phyloP scores from a whole-genome alignment of 768 basidiomycete species.

The Boletus tylopilopsis region DNA sequence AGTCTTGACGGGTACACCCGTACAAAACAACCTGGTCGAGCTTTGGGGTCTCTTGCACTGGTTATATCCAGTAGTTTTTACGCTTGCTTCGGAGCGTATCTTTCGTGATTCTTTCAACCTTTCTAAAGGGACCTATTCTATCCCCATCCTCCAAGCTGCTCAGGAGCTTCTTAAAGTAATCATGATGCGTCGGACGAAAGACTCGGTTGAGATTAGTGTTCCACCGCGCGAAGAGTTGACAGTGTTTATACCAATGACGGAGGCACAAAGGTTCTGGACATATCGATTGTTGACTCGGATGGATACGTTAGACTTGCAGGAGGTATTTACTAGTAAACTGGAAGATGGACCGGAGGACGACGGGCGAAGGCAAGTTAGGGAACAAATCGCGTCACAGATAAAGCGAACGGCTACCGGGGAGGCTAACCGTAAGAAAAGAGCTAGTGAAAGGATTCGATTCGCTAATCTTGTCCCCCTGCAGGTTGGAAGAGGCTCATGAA shows the following conservation, averaged over 20 bases:
- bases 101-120: constrained; percentile 56
- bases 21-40: constrained; percentile 63
- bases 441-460: background rate
- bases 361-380: constrained; percentile 39
- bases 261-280: constrained; percentile 62
- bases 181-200: constrained; percentile 63
- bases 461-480: constrained; percentile 18
- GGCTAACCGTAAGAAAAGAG: constrained; percentile 25
- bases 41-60: constrained; percentile 55
- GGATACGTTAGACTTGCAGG: constrained; percentile 44
- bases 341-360: constrained; percentile 30
- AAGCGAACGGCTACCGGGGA: constrained; percentile 28
- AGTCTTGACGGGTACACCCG: constrained; percentile 73
- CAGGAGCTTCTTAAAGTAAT: constrained; percentile 46
- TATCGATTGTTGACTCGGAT: constrained; percentile 51
- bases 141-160: constrained; percentile 45
- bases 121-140: constrained; percentile 46
- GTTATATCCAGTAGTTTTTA: constrained; percentile 55
- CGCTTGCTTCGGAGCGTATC: constrained; percentile 39
- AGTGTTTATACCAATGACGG: constrained; percentile 54
- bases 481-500: constrained; percentile 60
- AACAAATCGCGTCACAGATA: constrained; percentile 38
- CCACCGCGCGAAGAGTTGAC: constrained; percentile 58
- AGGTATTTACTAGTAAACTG: constrained; percentile 40
- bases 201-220: constrained; percentile 43